phyloP scores from a whole-genome alignment of 139 green algal species.

The Closterium sp. region DNA sequence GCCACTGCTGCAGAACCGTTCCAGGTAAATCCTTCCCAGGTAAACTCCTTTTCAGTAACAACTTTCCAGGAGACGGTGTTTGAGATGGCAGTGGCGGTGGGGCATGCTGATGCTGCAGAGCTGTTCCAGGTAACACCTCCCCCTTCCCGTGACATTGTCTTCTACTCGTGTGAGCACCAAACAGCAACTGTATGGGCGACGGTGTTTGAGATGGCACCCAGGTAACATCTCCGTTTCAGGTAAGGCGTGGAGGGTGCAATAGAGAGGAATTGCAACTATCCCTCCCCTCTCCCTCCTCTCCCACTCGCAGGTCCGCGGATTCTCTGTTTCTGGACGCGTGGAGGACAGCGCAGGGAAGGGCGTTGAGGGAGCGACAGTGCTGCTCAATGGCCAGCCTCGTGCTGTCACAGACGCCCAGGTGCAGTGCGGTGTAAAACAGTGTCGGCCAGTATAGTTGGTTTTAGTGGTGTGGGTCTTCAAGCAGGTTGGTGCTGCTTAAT shows the following conservation, averaged over 20 bases:
- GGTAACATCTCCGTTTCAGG: neutral
- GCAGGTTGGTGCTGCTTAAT: neutral
- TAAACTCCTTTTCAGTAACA: too few species aligned
- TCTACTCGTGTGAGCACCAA: too few species aligned
- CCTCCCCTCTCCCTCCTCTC: too few species aligned
- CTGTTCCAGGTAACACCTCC: slow-evolving; percentile 26
- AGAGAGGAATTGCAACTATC: neutral
- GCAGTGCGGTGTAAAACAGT: neutral
- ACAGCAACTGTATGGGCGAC: neutral
- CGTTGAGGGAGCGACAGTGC: slow-evolving; percentile 23
- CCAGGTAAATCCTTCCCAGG: too few species aligned
- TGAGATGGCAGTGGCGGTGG: too few species aligned
- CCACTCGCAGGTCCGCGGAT: slow-evolving; percentile 28
- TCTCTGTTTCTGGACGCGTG: slow-evolving; percentile 36
- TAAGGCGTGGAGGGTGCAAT: neutral
- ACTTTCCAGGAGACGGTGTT: too few species aligned
- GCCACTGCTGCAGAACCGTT: slow-evolving; percentile 13
- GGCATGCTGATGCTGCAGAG: neutral
- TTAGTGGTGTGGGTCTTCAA: neutral
- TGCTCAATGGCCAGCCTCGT: slow-evolving; percentile 4
- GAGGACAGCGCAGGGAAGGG: slow-evolving; percentile 4
- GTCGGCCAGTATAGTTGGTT: neutral
- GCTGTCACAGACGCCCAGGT: slow-evolving; percentile 19
- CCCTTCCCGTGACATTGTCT: too few species aligned
- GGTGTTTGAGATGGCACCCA: slow-evolving; percentile 40